Base-by-base conservation (phyloP, 2,329 filamentous ascomycete species). In the Ophiostoma sp. region DNA sequence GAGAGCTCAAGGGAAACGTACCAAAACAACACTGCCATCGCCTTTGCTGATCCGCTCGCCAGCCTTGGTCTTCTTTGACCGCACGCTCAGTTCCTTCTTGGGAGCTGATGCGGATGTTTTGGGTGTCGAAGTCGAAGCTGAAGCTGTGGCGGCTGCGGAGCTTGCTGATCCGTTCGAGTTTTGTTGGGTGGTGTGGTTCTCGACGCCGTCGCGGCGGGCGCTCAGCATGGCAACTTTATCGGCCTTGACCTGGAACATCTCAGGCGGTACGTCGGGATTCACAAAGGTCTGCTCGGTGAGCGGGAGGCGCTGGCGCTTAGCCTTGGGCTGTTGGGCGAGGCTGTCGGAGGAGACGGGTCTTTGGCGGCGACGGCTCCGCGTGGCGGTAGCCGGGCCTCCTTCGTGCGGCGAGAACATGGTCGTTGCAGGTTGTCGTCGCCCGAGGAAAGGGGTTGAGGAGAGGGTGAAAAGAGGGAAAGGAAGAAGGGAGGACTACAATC, bases 11-110 rank as follows among this genome's bases (percentile, higher is more conserved):
- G 12, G 12, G 33, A 61, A 31, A 45, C 66, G 36, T 83, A 93
- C 91, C 82, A 93, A 80, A 77, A 91, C 85, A 75, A 89, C 84
- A 77, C 89, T 91, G 42, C 90, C 89, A 79, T 93, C 91, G 66
- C 90, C 90, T 80, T 92, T 93, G 77, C 84, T 86, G 61, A 85
- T 84, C 77, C 91, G 87, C 78, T 93, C 89, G 75, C 85, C 85
- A n/a, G 86, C 82, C 78, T 90, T 90, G 64, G 85, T 79, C 80
- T 91, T 91, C 79, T 91, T 91, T 11, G 87, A 85, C 75, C 90
- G 86, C 52, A 91, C 84, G 73, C 84, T 88, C 64, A 89, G 84
- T 77, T 91, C 89, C 76, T 85, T 86, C 76, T 83, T 85, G 59
- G 83, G 80, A 11, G 80, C 78, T 25, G 79, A 78, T 71, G 63